phyloP scores from a whole-genome alignment of 176 grass and related monocot genomes.

The Typha latifolia region DNA sequence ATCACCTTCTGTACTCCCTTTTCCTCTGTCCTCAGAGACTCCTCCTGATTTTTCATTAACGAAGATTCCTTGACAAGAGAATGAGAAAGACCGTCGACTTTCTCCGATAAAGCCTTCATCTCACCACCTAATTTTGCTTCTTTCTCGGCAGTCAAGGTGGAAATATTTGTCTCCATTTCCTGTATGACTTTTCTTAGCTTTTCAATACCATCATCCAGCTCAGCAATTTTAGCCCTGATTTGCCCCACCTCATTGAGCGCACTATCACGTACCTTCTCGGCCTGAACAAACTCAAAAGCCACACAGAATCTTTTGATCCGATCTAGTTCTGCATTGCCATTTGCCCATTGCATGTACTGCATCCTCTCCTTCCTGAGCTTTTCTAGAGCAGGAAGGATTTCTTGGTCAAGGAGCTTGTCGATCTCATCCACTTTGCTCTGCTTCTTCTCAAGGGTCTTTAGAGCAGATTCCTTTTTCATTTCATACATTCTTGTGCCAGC shows the following conservation, averaged over 20 bases:
- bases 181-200: constrained; percentile 52
- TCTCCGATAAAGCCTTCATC: constrained; percentile 61
- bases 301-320: constrained; percentile 77
- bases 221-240: constrained; percentile 48
- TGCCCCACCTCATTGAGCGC: constrained; percentile 49
- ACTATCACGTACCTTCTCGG: constrained; percentile 54
- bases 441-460: constrained; percentile 96
- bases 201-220: constrained; percentile 55
- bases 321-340: constrained; percentile 77
- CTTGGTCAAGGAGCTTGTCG: constrained; percentile 73
- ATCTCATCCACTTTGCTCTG: constrained; percentile 96
- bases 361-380: constrained; percentile 89
- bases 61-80: constrained; percentile 89
- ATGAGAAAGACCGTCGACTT: constrained; percentile 61
- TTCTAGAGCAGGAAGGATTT: constrained; percentile 92
- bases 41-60: constrained; percentile 74
- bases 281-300: constrained; percentile 85
- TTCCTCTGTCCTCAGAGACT: constrained; percentile 62
- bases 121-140: constrained; percentile 65
- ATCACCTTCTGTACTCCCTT: constrained; percentile 55
- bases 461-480: constrained; percentile 90
- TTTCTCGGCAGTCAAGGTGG: constrained; percentile 58
- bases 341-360: constrained; percentile 94
- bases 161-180: constrained; percentile 72
- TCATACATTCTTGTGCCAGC: constrained; percentile 98